These are phyloP conservation scores for Scedosporium minutisporum DNA, from an alignment of 2,329 filamentous ascomycete genomes.

Conservation along the genomic window DNA sequence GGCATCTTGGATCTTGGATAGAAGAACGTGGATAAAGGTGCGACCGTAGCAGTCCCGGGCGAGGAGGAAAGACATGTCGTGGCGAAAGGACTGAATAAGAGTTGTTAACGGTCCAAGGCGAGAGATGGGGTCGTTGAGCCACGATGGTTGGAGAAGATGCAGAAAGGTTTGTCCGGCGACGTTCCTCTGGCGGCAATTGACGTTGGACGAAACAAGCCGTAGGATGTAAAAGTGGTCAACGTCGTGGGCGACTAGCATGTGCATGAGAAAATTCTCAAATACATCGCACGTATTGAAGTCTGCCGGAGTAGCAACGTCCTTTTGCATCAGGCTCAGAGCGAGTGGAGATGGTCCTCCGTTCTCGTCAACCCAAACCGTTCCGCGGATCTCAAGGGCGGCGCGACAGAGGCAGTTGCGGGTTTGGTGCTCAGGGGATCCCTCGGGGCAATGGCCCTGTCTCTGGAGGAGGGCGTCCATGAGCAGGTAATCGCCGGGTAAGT, in stretches of 20 bases:
- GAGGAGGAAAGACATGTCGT: slow-evolving; percentile 19
- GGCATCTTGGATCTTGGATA: slow-evolving; percentile 11
- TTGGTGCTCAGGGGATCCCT: slow-evolving; percentile 14
- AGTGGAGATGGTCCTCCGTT: slow-evolving; percentile 12
- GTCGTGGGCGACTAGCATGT: slow-evolving; percentile 32
- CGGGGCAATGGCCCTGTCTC: slow-evolving; percentile 12
- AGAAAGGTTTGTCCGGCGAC: slow-evolving; percentile 39
- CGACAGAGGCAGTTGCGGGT: slow-evolving; percentile 20
- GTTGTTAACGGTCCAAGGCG: slow-evolving; percentile 10
- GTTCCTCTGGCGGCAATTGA: slow-evolving; percentile 19
- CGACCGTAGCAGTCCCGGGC: slow-evolving; percentile 40
- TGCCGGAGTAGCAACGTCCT: not conserved
- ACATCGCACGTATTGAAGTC: slow-evolving; percentile 21
- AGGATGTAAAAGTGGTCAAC: slow-evolving; percentile 14
- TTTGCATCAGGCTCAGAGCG: not conserved
- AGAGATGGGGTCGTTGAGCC: slow-evolving; percentile 22
- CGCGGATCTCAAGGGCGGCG: slow-evolving; percentile 13
- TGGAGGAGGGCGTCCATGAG: slow-evolving; percentile 17
- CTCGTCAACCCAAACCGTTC: slow-evolving; percentile 20
- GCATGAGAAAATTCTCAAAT: slow-evolving; percentile 39
- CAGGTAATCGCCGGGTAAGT: slow-evolving; percentile 42
- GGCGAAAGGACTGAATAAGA: slow-evolving; percentile 16
- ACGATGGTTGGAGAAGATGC: slow-evolving; percentile 28
- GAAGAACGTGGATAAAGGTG: slow-evolving; percentile 38
- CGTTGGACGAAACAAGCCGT: slow-evolving; percentile 15